A percentile compares a stretch with the other conserved stretches of the same genome.
Evolutionary conservation across 1,284 basidiomycete species (phyloP).

Genomic region (Schizophyllum amplum): DNA sequence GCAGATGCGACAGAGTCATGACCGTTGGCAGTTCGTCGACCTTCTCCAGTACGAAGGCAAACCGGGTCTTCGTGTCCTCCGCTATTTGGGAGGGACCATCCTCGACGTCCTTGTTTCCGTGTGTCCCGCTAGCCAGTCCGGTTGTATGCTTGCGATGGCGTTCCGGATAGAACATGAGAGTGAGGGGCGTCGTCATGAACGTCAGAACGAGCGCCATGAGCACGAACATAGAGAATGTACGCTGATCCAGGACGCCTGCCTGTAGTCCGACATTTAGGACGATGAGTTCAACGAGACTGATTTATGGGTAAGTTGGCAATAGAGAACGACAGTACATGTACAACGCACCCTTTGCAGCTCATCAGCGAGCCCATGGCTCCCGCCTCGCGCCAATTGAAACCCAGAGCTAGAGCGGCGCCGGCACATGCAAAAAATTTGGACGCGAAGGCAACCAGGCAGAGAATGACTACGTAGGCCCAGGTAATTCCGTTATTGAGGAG

Average conservation of each 20-base stretch:
- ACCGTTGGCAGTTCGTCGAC: constrained; percentile 76
- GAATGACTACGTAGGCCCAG: constrained; percentile 84
- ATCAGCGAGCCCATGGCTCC: constrained; percentile 86
- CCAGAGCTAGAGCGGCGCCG: constrained; percentile 50
- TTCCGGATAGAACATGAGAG: constrained; percentile 67
- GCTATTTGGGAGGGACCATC: constrained; percentile 6
- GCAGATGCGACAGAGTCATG: constrained; percentile 57
- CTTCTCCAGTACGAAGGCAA: constrained; percentile 79
- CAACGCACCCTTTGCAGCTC: constrained; percentile 83
- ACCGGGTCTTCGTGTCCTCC: constrained; percentile 43
- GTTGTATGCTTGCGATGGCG: constrained; percentile 32
- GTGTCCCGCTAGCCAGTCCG: constrained; percentile 12
- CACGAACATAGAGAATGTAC: constrained; percentile 84
- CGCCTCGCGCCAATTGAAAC: constrained; percentile 74
- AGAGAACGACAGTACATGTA: not conserved
- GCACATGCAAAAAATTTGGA: constrained; percentile 75
- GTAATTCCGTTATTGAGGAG: constrained; percentile 64
- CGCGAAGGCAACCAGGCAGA: constrained; percentile 74
- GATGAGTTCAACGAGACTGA: constrained; percentile 78
- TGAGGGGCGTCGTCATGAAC: constrained; percentile 81
- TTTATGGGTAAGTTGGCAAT: constrained; percentile 1
- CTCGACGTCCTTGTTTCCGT: constrained; percentile 8
- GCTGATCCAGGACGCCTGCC: constrained; percentile 70
- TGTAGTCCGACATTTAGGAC: constrained; percentile 87
- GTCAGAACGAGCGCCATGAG: constrained; percentile 81